phyloP scores from a whole-genome alignment of 108 stramenopile species.

The Discostella stelligeroides region DNA sequence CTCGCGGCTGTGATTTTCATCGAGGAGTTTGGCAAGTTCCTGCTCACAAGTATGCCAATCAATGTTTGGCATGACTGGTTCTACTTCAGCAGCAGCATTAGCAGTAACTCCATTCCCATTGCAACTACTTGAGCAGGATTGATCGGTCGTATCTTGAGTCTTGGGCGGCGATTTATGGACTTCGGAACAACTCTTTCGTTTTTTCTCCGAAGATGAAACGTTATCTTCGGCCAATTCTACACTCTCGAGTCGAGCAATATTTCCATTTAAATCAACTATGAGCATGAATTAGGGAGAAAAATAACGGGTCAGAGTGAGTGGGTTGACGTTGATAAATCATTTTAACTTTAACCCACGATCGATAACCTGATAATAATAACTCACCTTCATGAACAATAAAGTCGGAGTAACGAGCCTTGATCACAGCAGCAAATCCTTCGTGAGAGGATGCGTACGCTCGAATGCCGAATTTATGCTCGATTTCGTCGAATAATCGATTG shows the following conservation, averaged over 20 bases:
- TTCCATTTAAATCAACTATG: constrained; percentile 68
- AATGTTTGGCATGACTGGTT: background rate
- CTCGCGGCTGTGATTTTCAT: constrained; percentile 44
- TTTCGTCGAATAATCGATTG: constrained; percentile 51
- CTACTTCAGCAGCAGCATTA: constrained; percentile 3
- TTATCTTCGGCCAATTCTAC: constrained; percentile 10
- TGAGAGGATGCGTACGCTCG: constrained; percentile 57
- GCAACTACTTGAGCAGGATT: background rate
- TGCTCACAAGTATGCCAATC: constrained; percentile 33
- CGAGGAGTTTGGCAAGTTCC: constrained; percentile 33
- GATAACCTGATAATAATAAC: background rate
- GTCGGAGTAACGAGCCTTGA: constrained; percentile 86
- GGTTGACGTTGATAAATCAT: background rate
- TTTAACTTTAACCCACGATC: background rate
- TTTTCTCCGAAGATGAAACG: constrained; percentile 15
- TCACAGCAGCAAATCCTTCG: constrained; percentile 73
- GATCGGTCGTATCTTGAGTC: constrained; percentile 1
- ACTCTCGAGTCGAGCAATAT: constrained; percentile 61
- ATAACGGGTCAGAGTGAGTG: no score
- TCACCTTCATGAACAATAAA: constrained; percentile 85
- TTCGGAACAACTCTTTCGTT: constrained; percentile 17
- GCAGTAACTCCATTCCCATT: no score
- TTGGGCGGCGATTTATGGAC: background rate
- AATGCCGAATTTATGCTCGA: constrained; percentile 65
- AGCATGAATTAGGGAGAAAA: background rate